phyloP scores from a whole-genome alignment of 176 grass and related monocot genomes.

The Guadua angustifolia region DNA sequence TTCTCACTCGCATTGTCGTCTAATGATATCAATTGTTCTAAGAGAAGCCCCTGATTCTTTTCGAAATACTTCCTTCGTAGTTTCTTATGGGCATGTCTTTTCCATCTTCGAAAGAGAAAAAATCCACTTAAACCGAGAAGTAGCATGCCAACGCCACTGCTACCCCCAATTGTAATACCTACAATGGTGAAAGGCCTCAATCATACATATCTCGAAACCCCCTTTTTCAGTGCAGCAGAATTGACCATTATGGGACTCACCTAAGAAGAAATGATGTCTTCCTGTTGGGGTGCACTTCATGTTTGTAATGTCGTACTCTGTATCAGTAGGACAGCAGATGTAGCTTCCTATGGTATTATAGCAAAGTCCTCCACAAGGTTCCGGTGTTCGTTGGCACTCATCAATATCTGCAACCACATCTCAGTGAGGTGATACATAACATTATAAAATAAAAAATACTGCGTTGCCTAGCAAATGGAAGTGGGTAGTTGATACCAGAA shows the following conservation, averaged over 20 bases:
- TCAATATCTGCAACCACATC: slow-evolving; percentile 23
- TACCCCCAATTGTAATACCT: slow-evolving; percentile 17
- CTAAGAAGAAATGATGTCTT: not conserved
- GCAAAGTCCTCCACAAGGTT: not conserved
- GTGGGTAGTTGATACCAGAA: no score
- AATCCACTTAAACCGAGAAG: not conserved
- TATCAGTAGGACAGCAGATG: slow-evolving; percentile 19
- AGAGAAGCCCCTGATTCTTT: not conserved
- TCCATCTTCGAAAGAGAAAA: not conserved
- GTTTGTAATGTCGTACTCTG: not conserved
- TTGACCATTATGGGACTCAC: not conserved
- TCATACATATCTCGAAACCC: no score
- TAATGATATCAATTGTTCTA: not conserved
- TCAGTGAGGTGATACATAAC: no score
- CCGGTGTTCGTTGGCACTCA: not conserved
- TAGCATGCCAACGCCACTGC: not conserved
- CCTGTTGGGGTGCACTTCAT: not conserved
- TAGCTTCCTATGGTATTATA: slow-evolving; percentile 2
- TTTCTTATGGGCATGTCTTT: not conserved
- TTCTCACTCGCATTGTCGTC: not conserved
- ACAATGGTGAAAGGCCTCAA: not conserved
- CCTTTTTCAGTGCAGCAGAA: not conserved
- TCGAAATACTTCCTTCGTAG: not conserved
- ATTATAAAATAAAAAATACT: no score
- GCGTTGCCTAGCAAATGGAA: no score